A percentile compares a stretch with the other conserved stretches of the same genome.
Evolutionary conservation across 495 filamentous ascomycete genomes (phyloP).

Genomic region (Aspergillus incahuasiensis): DNA sequence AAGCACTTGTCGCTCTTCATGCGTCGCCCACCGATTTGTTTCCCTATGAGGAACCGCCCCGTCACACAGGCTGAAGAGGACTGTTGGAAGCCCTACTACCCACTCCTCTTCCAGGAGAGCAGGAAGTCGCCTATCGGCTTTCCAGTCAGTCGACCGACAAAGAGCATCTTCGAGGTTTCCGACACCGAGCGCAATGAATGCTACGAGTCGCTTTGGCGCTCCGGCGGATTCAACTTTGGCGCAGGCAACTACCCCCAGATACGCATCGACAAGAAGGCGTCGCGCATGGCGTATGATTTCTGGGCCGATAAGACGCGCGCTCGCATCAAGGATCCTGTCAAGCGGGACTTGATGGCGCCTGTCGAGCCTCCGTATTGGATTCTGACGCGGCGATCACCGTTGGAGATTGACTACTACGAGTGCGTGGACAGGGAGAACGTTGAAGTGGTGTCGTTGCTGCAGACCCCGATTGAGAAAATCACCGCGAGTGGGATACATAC

Average conservation of each 20-base stretch:
- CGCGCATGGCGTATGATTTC: constrained; percentile 47
- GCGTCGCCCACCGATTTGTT: constrained; percentile 41
- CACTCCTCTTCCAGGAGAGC: constrained; percentile 30
- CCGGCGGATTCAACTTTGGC: constrained; percentile 48
- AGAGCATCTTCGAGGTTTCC: constrained; percentile 42
- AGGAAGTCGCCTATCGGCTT: constrained; percentile 42
- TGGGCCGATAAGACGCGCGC: constrained; percentile 48
- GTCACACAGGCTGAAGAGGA: constrained; percentile 37
- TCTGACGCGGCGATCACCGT: constrained; percentile 47
- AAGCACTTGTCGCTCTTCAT: constrained; percentile 39
- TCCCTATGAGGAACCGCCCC: constrained; percentile 43
- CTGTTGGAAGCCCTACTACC: constrained; percentile 41
- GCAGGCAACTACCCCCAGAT: constrained; percentile 48
- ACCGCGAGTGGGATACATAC: constrained; percentile 37
- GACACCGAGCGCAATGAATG: constrained; percentile 40
- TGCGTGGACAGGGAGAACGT: constrained; percentile 50
- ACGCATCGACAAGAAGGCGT: constrained; percentile 40
- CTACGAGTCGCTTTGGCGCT: constrained; percentile 44
- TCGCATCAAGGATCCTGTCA: constrained; percentile 44
- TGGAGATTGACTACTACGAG: constrained; percentile 54
- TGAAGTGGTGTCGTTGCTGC: constrained; percentile 44
- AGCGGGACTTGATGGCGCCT: constrained; percentile 49
- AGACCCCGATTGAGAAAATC: constrained; percentile 42
- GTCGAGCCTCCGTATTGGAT: constrained; percentile 43
- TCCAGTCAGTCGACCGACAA: constrained; percentile 32